Conservation (phyloP, 345 rosid species). For the Clarkia xantiana region DNA sequence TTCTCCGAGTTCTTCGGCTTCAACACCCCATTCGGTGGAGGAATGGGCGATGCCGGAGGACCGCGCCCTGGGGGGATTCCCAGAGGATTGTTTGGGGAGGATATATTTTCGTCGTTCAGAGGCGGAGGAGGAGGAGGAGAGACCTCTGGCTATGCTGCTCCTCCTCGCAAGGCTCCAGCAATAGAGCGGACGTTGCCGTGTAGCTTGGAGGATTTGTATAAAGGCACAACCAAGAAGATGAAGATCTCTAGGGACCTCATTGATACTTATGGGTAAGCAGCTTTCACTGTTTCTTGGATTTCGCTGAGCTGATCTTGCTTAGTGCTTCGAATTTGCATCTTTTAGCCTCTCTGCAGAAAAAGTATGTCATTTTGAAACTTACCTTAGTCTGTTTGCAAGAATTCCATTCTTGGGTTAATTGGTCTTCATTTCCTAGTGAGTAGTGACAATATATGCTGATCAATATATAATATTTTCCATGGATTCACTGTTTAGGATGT, state of each 20-base stretch:
- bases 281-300: conserved; percentile 1
- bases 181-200: conserved; percentile 50
- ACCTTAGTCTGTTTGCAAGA: too few relatives aligned
- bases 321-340: too few relatives aligned
- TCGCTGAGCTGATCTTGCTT: too few relatives aligned
- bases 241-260: conserved; percentile 70
- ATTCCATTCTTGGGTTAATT: too few relatives aligned
- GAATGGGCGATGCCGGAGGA: conserved; percentile 10
- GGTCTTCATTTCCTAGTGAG: too few relatives aligned
- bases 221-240: conserved; percentile 68
- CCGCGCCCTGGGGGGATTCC: conserved; percentile 18
- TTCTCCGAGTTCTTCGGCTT: conserved; percentile 60
- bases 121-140: conserved; percentile 25
- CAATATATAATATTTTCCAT: too few relatives aligned
- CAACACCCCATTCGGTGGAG: conserved; percentile 39
- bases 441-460: too few relatives aligned
- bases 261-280: conserved; percentile 50
- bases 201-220: conserved; percentile 60
- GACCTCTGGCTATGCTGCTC: not conserved
- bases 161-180: conserved; percentile 39
- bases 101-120: conserved; percentile 33
- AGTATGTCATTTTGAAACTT: too few relatives aligned
- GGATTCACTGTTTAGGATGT: too few relatives aligned
- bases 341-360: not conserved
- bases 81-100: conserved; percentile 53